Evolutionary conservation across 495 filamentous ascomycete genomes (phyloP).

Genomic region (Mytilinidion resinicola): DNA sequence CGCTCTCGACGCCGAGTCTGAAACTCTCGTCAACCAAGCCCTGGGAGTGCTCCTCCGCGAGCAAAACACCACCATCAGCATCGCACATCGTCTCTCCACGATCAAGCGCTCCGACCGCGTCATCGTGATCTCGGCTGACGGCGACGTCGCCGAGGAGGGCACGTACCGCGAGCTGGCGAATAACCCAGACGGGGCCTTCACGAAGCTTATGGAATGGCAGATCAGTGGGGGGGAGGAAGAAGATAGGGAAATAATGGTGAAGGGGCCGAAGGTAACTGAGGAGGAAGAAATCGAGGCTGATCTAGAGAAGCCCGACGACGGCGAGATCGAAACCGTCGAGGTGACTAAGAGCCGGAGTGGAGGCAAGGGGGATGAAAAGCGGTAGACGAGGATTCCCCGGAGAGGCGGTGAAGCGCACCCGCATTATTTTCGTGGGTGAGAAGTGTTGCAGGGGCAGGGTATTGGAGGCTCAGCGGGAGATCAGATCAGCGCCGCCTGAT

Average conservation of each 20-base stretch:
- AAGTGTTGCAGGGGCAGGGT: neutral
- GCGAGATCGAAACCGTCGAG: slow-evolving; percentile 17
- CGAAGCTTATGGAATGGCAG: slow-evolving; percentile 97
- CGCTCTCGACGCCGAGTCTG: slow-evolving; percentile 93
- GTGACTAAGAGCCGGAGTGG: neutral
- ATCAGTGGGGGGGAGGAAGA: slow-evolving; percentile 60
- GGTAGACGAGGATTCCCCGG: slow-evolving; percentile 10
- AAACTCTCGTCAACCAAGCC: slow-evolving; percentile 90
- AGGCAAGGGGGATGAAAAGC: slow-evolving; percentile 12
- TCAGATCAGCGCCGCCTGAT: neutral
- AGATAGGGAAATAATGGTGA: slow-evolving; percentile 3
- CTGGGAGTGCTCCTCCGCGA: slow-evolving; percentile 72
- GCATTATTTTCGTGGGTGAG: neutral
- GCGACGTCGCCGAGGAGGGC: slow-evolving; percentile 83
- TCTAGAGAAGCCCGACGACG: slow-evolving; percentile 22
- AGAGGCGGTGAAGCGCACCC: neutral
- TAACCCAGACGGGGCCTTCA: slow-evolving; percentile 74
- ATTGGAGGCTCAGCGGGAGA: slow-evolving; percentile 1
- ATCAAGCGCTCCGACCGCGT: slow-evolving; percentile 93
- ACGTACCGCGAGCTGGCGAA: slow-evolving; percentile 69
- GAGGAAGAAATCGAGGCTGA: slow-evolving; percentile 37
- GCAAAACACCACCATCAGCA: slow-evolving; percentile 91
- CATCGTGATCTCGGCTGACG: slow-evolving; percentile 78
- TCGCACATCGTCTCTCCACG: slow-evolving; percentile 89
- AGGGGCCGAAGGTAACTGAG: slow-evolving; percentile 26